Conservation (phyloP, 1,139 yeast genomes). For the Blastobotrys aristatus region DNA sequence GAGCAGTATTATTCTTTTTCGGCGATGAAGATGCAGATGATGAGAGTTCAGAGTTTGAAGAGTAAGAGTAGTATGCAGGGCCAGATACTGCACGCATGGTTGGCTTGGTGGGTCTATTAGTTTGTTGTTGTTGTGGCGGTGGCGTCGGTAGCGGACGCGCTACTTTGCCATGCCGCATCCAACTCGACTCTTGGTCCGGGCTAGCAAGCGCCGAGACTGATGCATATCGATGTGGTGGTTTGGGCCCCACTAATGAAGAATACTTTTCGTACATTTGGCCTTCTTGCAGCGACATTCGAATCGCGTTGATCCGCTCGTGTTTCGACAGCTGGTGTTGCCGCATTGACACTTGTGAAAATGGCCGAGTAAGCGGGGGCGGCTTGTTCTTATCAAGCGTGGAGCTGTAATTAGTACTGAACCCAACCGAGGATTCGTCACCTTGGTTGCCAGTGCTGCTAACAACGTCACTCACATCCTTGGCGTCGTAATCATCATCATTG, state of each 20-base stretch:
- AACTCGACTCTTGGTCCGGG: slow-evolving; percentile 20
- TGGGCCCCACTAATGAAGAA: slow-evolving; percentile 14
- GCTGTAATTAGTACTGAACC: background rate
- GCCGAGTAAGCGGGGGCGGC: background rate
- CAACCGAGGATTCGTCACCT: slow-evolving; percentile 8
- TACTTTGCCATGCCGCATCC: slow-evolving; percentile 15
- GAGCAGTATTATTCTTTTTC: background rate
- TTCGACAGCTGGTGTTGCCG: background rate
- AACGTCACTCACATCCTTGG: background rate
- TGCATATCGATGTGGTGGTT: slow-evolving; percentile 17
- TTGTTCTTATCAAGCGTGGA: background rate
- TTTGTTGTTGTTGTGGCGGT: background rate
- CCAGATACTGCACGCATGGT: slow-evolving; percentile 7
- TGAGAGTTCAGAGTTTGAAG: background rate
- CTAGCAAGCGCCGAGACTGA: slow-evolving; percentile 20
- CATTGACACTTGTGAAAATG: background rate
- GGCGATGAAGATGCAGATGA: background rate
- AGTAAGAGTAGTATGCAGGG: slow-evolving; percentile 6
- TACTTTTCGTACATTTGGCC: slow-evolving; percentile 18
- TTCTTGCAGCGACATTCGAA: slow-evolving; percentile 16
- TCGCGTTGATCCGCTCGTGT: slow-evolving; percentile 14
- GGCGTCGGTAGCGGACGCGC: slow-evolving; percentile 1
- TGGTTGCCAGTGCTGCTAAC: slow-evolving; percentile 1
- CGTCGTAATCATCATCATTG: background rate
- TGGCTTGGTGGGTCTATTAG: no score